Evolutionary conservation across 176 grass and related monocot genomes (phyloP), one percentile per base, ranked within the genome.

Genomic region (Puya raimondii): DNA sequence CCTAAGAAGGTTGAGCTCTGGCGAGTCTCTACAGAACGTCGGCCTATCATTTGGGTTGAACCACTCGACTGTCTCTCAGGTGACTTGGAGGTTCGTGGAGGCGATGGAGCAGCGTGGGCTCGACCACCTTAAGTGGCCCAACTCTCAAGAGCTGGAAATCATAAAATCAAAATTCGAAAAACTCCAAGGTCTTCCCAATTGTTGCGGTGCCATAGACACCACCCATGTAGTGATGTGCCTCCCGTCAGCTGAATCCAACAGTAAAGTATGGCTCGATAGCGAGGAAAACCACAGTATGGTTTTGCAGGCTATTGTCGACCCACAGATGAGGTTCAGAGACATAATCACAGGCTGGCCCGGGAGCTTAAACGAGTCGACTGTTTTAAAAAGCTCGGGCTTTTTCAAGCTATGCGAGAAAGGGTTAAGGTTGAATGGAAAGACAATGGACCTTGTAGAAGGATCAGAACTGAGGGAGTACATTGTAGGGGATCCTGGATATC

Each of bases 51-150:
- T 96, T 27, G 85, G 88, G 14, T 83, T 90, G 85, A 96, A 88
- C 70, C 91, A 96, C 70, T 96, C 91, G 12, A 89, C 87, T 47
- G 89, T 96, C 69, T 88, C 91, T 13, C 86, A 91, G 83, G 89
- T 96, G 70, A 96, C 91, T 18, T 96, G 91, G 91, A 80, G 85
- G 49, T 96, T 96, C 50, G 86, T 96, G 10, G 91, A 96, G 77
- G 83, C 88, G 23, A 83, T 96, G 91, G 91, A 96, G 82, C 82
- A 80, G 68, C 76, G 69, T 0, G 85, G 73, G 0, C 67, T 79
- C 63, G 16, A 51, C 69, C 91, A 96, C 79, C 81, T 96, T 25
- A 96, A 67, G 49, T 96, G 91, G 91, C 91, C 91, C 9, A 74
- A 51, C 12, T 13, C 79, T 65, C 80, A 96, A 33, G 91, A 96